Evolutionary conservation across 2,329 filamentous ascomycete species (phyloP).

Genomic region (Magnaporthiopsis incrustans): DNA sequence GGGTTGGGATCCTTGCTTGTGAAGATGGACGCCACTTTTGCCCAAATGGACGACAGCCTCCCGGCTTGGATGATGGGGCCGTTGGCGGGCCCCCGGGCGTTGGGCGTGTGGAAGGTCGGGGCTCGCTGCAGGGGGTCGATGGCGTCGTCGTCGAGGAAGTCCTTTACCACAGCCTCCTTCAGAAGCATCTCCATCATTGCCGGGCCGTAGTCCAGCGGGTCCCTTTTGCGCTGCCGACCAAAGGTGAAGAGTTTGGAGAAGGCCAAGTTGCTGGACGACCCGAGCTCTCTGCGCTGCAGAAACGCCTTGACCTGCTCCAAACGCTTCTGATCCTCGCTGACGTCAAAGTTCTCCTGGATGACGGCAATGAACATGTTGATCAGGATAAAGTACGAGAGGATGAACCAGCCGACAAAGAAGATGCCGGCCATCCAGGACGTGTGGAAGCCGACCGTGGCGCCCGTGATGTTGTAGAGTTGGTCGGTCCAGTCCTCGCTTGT

Average conservation of each 20-base stretch:
- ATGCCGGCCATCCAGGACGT: conserved; percentile 90
- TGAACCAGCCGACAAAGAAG: conserved; percentile 93
- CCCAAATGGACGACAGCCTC: conserved; percentile 52
- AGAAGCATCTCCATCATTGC: conserved; percentile 93
- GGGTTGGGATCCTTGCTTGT: conserved; percentile 77
- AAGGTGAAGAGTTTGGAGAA: conserved; percentile 63
- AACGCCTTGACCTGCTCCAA: conserved; percentile 95
- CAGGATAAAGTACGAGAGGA: conserved; percentile 88
- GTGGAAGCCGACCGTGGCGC: conserved; percentile 52
- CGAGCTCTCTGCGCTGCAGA: conserved; percentile 81
- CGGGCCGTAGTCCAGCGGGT: conserved; percentile 85
- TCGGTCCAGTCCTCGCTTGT: conserved; percentile 95
- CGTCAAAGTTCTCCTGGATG: conserved; percentile 98
- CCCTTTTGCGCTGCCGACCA: conserved; percentile 54
- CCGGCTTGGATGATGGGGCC: conserved; percentile 40
- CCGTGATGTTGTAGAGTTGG: conserved; percentile 76
- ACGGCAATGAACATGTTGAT: conserved; percentile 99
- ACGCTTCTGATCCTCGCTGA: conserved; percentile 96
- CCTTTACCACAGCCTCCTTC: conserved; percentile 89
- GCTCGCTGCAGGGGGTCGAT: conserved; percentile 32
- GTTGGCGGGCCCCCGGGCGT: conserved; percentile 8
- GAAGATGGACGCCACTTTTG: conserved; percentile 46
- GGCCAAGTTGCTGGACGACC: conserved; percentile 65
- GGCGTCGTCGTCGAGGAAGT: conserved; percentile 85
- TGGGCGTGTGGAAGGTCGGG: neutral